Evolutionary conservation across 1,284 basidiomycete species (phyloP).

Genomic region (Blastosporella zonata): DNA sequence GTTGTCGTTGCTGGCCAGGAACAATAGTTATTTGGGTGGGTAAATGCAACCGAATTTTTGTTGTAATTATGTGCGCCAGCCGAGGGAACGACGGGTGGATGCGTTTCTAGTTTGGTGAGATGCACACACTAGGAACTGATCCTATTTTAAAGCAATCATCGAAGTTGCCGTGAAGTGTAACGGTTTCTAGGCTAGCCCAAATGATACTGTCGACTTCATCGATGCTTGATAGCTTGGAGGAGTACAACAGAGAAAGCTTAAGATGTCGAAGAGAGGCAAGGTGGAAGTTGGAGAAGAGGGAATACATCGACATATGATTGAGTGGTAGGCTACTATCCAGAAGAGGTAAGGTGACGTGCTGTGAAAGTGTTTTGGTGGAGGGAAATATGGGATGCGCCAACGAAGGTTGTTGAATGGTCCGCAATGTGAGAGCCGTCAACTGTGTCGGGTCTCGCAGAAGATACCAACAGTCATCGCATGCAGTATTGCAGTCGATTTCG

Average conservation of each 20-base stretch:
- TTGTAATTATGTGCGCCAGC: too few relatives aligned
- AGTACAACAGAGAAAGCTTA: not conserved
- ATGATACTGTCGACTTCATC: not conserved
- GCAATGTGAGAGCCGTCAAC: not conserved
- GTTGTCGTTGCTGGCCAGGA: too few relatives aligned
- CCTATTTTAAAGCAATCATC: too few relatives aligned
- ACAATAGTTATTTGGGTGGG: too few relatives aligned
- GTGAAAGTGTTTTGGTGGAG: too few relatives aligned
- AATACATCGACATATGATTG: not conserved
- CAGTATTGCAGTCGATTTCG: not conserved
- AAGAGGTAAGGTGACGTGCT: not conserved
- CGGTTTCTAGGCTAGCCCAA: not conserved
- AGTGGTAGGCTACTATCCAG: not conserved
- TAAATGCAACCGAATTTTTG: too few relatives aligned
- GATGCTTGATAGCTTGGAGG: not conserved
- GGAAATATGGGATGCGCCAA: not conserved
- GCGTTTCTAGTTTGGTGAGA: too few relatives aligned
- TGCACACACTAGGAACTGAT: too few relatives aligned
- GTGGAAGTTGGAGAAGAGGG: not conserved
- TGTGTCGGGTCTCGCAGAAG: not conserved
- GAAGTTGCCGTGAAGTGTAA: too few relatives aligned
- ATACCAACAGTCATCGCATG: not conserved
- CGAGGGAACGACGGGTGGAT: too few relatives aligned
- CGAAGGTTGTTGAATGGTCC: not conserved
- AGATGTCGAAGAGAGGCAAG: constrained; percentile 2